Percentiles rank a stretch among this genome's conserved stretches.
These are phyloP conservation scores for Phytophthora pseudosyringae DNA, from an alignment of 352 stramenopile species.

Conservation along the genomic window DNA sequence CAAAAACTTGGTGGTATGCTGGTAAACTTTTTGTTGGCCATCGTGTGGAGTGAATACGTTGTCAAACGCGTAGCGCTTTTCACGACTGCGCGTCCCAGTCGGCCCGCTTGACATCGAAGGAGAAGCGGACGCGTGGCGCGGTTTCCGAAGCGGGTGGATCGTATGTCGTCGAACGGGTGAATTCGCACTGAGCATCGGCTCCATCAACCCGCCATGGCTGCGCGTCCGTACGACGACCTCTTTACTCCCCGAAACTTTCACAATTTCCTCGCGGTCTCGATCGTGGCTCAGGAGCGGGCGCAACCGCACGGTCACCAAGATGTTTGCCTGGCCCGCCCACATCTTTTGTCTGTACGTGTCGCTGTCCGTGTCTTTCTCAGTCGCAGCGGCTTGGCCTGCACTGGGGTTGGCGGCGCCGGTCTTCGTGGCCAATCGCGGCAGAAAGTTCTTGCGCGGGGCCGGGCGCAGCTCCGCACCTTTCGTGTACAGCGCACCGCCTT, in stretches of 20 bases:
- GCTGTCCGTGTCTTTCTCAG: conserved; percentile 46
- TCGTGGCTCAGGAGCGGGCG: conserved; percentile 84
- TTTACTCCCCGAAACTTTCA: conserved; percentile 85
- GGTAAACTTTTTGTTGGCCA: conserved; percentile 83
- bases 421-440: conserved; percentile 25
- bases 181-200: conserved; percentile 15
- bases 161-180: conserved; percentile 28
- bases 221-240: conserved; percentile 86
- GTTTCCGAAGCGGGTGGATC: conserved; percentile 42
- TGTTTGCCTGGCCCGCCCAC: conserved; percentile 89
- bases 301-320: conserved; percentile 90
- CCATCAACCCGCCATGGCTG: conserved; percentile 12
- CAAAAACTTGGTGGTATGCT: conserved; percentile 88
- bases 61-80: conserved; percentile 93
- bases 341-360: conserved; percentile 80
- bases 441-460: conserved; percentile 29
- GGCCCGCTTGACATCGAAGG: conserved; percentile 15
- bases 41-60: conserved; percentile 81
- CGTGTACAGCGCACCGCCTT: conserved; percentile 34
- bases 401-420: neutral
- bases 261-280: conserved; percentile 70
- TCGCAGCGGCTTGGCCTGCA: conserved; percentile 3
- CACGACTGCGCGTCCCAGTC: conserved; percentile 37
- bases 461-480: conserved; percentile 13
- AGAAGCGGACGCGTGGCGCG: conserved; percentile 40